Base-by-base conservation (phyloP, 192 early-diverging fungal species). In the Obelidium mucronatum region DNA sequence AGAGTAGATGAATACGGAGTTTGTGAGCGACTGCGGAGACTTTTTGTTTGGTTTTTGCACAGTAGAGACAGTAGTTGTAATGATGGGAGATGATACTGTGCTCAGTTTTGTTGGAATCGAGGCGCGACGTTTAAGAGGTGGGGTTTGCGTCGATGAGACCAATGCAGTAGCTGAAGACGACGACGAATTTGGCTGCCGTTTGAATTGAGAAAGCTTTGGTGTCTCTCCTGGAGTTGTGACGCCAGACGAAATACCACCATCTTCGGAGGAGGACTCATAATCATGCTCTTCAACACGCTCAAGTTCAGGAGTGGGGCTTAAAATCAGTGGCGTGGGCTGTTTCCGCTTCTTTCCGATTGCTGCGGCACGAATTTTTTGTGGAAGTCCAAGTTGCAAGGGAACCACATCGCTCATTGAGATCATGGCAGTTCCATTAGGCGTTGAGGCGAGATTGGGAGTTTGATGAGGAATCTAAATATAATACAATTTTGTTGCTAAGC, bases 271-370 rank as follows among this genome's bases (percentile, higher is more conserved):
- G 44, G 44, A 48, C 19, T 48, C 44, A 19, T 48, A 48, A 48
- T 65, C 63, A 40, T 19, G 19, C 3, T 30, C 31, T 8, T 65
- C 63, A 4, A 22, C 28, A 0, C 35, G 26, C 26, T 65, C 63
- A 17, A 65, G 63, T 22, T 65, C 63, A 1, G 63, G 63, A 8
- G 63, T 65, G 11, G 63, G 63, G 35, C 63, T 59, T 24, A 59
- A 31, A 24, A 31, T 24, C 8, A n/a, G 24, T 40, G 34, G 24
- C 8, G 56, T 24, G 8, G 24, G 56, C 1, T 59, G 63, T 65
- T 65, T 65, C 2, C 34, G 34, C 35, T 65, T 65, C 63, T 65
- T 65, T 2, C 31, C 26, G 35, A 48, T 0, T 48, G 44, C 11
- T 48, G 44, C 19, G 8, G 44, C 19, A 48, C 44, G 44, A 6